Base-by-base conservation (phyloP, 495 filamentous ascomycete genomes). In the Aspergillus sclerotioniger region DNA sequence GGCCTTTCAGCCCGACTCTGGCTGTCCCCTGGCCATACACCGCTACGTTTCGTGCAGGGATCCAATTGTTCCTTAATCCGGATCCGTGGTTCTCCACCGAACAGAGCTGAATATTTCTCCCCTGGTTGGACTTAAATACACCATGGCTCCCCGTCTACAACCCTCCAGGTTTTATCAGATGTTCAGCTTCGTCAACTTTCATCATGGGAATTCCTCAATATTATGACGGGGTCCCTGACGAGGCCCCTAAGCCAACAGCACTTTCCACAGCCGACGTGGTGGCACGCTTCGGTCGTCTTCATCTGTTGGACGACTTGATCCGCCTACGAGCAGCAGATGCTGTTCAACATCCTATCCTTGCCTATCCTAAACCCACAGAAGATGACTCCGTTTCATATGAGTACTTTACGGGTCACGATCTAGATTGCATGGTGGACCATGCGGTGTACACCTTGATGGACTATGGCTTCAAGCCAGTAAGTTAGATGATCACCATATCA, bases 341-440 rank as follows among this genome's bases (percentile, higher is more conserved):
- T n/a, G 62, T 73, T 44, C 82, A 83, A 57, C 58, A 68, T 48
- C 79, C 81, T 8, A 76, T 84, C 31, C 70, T 83, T 9, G 80
- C 76, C 25, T 84, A 82, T 65, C 81, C 81, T 0, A 70, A 62
- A 8, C 48, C 59, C 21, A 64, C 70, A 4, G 64, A 74, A 15
- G 58, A 67, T 45, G 70, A 65, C 51, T 57, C 58, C 10, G 64
- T 69, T 12, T 72, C 76, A 15, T 84, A 81, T 64, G 78, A 78
- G 19, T 71, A 72, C 53, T 82, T 82, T 59, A 83, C 75, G 4
- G 82, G 80, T 0, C 72, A 67, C 47, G 71, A 83, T 20, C 69
- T 86, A 53, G 75, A 84, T 59, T 72, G 70, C 16, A 79, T 84
- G 71, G 73, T 84, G 44, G 79, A 85, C 56, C 71, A 79, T 20